These are phyloP conservation scores for Musa acuminata DNA, from an alignment of 176 grass and related monocot species.

Conservation along the genomic window DNA sequence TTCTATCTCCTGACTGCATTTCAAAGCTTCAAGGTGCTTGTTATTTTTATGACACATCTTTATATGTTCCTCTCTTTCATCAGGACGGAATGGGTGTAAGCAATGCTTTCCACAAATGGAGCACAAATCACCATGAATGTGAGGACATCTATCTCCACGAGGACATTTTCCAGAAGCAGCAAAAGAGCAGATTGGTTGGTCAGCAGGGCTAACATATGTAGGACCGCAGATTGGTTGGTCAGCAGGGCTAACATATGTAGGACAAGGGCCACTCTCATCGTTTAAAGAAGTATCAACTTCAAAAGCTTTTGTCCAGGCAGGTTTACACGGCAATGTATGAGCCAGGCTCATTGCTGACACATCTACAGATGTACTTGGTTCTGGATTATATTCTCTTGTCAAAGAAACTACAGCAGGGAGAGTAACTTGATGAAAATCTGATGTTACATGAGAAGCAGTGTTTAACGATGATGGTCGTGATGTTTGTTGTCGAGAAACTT, in stretches of 20 bases:
- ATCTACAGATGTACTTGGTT: neutral
- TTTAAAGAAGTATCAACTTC: slow-evolving; percentile 15
- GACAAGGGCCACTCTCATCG: slow-evolving; percentile 14
- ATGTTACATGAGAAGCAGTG: slow-evolving; percentile 27
- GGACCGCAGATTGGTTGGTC: too few species aligned
- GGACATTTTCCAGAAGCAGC: slow-evolving; percentile 67
- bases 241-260: slow-evolving; percentile 21
- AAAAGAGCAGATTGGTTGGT: slow-evolving; percentile 52
- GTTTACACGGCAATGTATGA: neutral
- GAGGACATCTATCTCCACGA: slow-evolving; percentile 55
- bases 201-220: too few species aligned
- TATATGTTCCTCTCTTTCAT: slow-evolving; percentile 47
- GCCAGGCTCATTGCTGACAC: slow-evolving; percentile 5
- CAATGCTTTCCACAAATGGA: slow-evolving; percentile 53
- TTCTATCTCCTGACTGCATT: slow-evolving; percentile 75
- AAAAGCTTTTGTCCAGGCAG: slow-evolving; percentile 21
- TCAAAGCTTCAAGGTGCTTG: slow-evolving; percentile 52
- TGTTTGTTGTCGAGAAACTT: slow-evolving; percentile 30
- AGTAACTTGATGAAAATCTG: slow-evolving; percentile 25
- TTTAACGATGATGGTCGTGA: slow-evolving; percentile 19
- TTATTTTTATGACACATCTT: slow-evolving; percentile 66
- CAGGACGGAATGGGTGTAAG: slow-evolving; percentile 47
- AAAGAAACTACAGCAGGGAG: slow-evolving; percentile 26
- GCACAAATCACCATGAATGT: slow-evolving; percentile 60
- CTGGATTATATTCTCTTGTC: slow-evolving; percentile 16